Evolutionary conservation across 2,329 filamentous ascomycete species (phyloP).

Genomic region (Fusarium compactum): DNA sequence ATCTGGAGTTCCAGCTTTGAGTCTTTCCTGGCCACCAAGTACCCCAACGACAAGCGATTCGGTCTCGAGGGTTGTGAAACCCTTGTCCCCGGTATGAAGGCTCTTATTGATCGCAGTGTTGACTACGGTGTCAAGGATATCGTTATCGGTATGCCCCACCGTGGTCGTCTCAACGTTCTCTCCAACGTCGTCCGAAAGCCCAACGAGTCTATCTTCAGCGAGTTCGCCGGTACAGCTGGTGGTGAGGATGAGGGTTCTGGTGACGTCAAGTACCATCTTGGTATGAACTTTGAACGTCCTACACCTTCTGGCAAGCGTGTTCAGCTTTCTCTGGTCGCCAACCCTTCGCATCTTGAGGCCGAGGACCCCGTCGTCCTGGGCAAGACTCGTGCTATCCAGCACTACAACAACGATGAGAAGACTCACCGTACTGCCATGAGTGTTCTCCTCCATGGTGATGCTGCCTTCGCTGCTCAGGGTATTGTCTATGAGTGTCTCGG

Average conservation of each 20-base stretch:
- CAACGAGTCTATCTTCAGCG: constrained; percentile 99
- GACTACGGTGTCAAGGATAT: constrained; percentile 99
- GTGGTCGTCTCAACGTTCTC: constrained; percentile 96
- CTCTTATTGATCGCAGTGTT: constrained; percentile 96
- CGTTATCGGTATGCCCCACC: constrained; percentile 99
- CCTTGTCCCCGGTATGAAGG: constrained; percentile 98
- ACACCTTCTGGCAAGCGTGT: constrained; percentile 98
- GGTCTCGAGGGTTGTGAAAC: constrained; percentile 97
- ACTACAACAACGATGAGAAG: constrained; percentile 98
- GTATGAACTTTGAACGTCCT: constrained; percentile 99
- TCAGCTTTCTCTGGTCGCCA: constrained; percentile 98
- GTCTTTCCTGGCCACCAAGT: constrained; percentile 94
- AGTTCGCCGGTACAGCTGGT: constrained; percentile 90
- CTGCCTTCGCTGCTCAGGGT: constrained; percentile 95
- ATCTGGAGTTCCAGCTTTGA: constrained; percentile 99
- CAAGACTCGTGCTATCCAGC: constrained; percentile 97
- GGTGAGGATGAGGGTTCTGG: constrained; percentile 96
- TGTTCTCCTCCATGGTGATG: constrained; percentile 95
- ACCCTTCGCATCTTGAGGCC: constrained; percentile 97
- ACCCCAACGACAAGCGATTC: constrained; percentile 99
- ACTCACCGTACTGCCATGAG: constrained; percentile 92
- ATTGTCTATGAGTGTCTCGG: constrained; percentile 98
- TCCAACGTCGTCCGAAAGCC: constrained; percentile 99
- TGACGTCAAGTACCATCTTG: constrained; percentile 99
- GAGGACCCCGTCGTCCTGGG: constrained; percentile 98